A percentile compares a stretch with the other conserved stretches of the same genome.
Evolutionary conservation across 2,329 filamentous ascomycete species (phyloP).

Genomic region (Colletotrichum cereale): DNA sequence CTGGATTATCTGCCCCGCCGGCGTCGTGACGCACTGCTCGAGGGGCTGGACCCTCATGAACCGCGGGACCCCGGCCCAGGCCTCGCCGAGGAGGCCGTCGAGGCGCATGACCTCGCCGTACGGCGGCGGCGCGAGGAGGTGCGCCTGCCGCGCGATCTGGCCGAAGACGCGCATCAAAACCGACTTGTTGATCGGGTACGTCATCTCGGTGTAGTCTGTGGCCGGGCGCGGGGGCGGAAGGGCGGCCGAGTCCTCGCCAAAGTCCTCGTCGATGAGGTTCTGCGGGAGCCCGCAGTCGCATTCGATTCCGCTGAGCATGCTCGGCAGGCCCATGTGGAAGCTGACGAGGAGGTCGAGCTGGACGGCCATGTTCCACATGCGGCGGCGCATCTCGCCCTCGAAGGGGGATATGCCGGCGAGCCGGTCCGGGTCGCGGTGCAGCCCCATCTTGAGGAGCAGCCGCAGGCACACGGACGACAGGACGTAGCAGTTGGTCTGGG

Average conservation of each 20-base stretch:
- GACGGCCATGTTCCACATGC: conserved; percentile 65
- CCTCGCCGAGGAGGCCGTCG: conserved; percentile 59
- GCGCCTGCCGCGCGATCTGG: conserved; percentile 62
- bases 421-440: conserved; percentile 67
- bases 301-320: conserved; percentile 73
- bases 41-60: conserved; percentile 63
- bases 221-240: conserved; percentile 69
- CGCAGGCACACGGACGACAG: conserved; percentile 64
- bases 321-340: conserved; percentile 76
- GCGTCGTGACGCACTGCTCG: conserved; percentile 63
- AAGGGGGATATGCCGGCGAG: conserved; percentile 64
- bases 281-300: conserved; percentile 71
- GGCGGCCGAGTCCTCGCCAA: conserved; percentile 65
- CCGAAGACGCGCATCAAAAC: conserved; percentile 62
- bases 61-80: conserved; percentile 59
- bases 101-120: conserved; percentile 64
- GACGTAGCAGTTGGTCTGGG: conserved; percentile 67
- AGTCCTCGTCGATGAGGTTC: conserved; percentile 76
- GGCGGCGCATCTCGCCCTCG: conserved; percentile 66
- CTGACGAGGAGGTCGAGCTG: conserved; percentile 75
- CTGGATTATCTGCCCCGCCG: conserved; percentile 62
- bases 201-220: conserved; percentile 70
- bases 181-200: conserved; percentile 67
- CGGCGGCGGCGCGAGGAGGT: conserved; percentile 60
- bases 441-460: conserved; percentile 69